phyloP scores from a whole-genome alignment of 352 stramenopile genomes.

The Phytopythium cucurbitacearum region DNA sequence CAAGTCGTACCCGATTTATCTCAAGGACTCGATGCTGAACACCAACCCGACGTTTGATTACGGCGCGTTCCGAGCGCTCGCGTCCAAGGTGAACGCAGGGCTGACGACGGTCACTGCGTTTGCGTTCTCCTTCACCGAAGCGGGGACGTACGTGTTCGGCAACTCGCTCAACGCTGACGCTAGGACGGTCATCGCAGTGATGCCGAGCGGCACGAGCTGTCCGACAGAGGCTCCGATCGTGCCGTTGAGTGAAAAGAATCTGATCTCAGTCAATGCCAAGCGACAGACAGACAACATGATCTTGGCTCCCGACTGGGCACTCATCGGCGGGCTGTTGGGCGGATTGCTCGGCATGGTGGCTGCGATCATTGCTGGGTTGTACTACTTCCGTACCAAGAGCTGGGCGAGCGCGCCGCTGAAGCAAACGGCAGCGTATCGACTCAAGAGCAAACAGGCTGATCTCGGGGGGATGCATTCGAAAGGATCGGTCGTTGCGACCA shows the following conservation, averaged over 20 bases:
- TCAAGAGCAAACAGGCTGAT: conserved; percentile 50
- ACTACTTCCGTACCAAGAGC: conserved; percentile 83
- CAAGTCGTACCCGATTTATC: conserved; percentile 87
- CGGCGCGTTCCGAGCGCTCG: conserved; percentile 74
- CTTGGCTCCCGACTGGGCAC: conserved; percentile 83
- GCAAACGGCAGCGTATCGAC: conserved; percentile 35
- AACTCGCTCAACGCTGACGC: conserved; percentile 66
- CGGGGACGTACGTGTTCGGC: conserved; percentile 88
- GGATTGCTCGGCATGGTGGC: conserved; percentile 74
- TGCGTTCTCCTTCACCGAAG: conserved; percentile 80
- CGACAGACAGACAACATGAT: conserved; percentile 76
- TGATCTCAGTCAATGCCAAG: conserved; percentile 83
- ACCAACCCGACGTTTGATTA: conserved; percentile 92
- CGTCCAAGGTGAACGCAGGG: conserved; percentile 57
- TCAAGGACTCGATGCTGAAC: conserved; percentile 95
- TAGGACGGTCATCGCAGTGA: conserved; percentile 83
- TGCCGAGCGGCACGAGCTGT: conserved; percentile 65
- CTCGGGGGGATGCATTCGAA: conserved; percentile 66
- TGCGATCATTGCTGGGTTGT: conserved; percentile 68
- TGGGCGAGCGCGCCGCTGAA: conserved; percentile 49
- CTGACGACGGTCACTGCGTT: conserved; percentile 64
- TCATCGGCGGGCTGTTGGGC: conserved; percentile 74
- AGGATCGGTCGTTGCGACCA: conserved; percentile 51
- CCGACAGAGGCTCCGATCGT: conserved; percentile 81
- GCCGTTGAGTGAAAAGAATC: conserved; percentile 78